A percentile compares a stretch with the other conserved stretches of the same genome.
Evolutionary conservation across 176 grass and related monocot species (phyloP).

Genomic region (Oryza officinalis): DNA sequence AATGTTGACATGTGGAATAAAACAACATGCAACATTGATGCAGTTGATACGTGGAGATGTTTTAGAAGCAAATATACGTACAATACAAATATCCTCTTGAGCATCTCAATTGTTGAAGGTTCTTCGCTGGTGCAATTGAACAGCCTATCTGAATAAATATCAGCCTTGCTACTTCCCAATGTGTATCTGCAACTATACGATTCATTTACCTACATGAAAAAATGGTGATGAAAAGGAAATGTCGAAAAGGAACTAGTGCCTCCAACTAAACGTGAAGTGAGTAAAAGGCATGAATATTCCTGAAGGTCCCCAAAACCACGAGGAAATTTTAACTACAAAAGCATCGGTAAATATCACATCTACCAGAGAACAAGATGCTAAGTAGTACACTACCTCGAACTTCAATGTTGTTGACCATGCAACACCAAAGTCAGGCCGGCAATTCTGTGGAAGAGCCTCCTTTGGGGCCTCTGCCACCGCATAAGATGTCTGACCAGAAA

Average conservation of each 20-base stretch:
- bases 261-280: slow-evolving; percentile 9
- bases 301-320: not conserved
- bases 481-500: slow-evolving; percentile 90
- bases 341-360: not conserved
- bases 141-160: slow-evolving; percentile 72
- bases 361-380: slow-evolving; percentile 1
- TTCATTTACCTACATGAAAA: slow-evolving; percentile 79
- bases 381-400: slow-evolving; percentile 67
- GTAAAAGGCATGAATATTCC: slow-evolving; percentile 1
- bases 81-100: slow-evolving; percentile 80
- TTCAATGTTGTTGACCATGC: slow-evolving; percentile 68
- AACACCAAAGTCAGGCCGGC: slow-evolving; percentile 80
- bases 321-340: not conserved
- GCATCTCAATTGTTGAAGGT: slow-evolving; percentile 67
- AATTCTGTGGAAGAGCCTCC: slow-evolving; percentile 81
- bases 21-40: not conserved
- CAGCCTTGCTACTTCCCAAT: slow-evolving; percentile 75
- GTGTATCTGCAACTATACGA: slow-evolving; percentile 86
- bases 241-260: slow-evolving; percentile 1
- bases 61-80: slow-evolving; percentile 47
- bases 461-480: slow-evolving; percentile 85
- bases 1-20: slow-evolving; percentile 7
- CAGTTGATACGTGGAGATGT: not conserved
- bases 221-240: slow-evolving; percentile 18
- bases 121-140: slow-evolving; percentile 81